Base-by-base conservation (phyloP, 805 yeast species). In the Kockiozyma suomiensis region DNA sequence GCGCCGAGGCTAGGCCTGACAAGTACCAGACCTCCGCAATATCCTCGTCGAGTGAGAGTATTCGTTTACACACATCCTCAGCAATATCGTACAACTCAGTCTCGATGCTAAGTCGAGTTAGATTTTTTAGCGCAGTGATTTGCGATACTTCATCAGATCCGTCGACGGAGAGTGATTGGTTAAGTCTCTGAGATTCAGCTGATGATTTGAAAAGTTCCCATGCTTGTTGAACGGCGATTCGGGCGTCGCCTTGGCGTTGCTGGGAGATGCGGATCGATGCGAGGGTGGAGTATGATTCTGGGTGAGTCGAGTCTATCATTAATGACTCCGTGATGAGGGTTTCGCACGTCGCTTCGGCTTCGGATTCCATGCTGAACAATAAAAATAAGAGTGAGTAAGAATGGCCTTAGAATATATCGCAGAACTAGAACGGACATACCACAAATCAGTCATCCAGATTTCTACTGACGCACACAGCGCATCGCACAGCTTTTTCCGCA, bases 311-410 rank as follows among this genome's bases (percentile, higher is more conserved):
- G 23, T 77, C 77, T 35, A 88, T 73, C 54, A 81, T 74, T 69
- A 90, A 74, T 0, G 96, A 84, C 66, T 81, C 82, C 10, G 81
- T 74, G 56, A 92, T 86, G 65, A 89, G 78, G 56, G 79, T 79
- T 68, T 91, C 88, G 75, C 98, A 94, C 72, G 84, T 81, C 7
- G 72, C 23, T 74, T 94, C 98, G 1, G 98, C 98, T 66, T 86
- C 85, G 2, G 84, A 84, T 69, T 90, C 96, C 97, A 92, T 90
- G 77, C 98, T 93, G n/a, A n/a, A n/a, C n/a, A n/a, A n/a, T n/a
- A n/a, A n/a, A n/a, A n/a, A n/a, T n/a, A n/a, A n/a, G n/a, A n/a
- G n/a, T n/a, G n/a, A n/a, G n/a, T n/a, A n/a, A n/a, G n/a, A n/a
- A n/a, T n/a, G n/a, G n/a, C n/a, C n/a, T n/a, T n/a, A n/a, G n/a